phyloP scores from a whole-genome alignment of 305 asterid species.

The Fraxinus latifolia region DNA sequence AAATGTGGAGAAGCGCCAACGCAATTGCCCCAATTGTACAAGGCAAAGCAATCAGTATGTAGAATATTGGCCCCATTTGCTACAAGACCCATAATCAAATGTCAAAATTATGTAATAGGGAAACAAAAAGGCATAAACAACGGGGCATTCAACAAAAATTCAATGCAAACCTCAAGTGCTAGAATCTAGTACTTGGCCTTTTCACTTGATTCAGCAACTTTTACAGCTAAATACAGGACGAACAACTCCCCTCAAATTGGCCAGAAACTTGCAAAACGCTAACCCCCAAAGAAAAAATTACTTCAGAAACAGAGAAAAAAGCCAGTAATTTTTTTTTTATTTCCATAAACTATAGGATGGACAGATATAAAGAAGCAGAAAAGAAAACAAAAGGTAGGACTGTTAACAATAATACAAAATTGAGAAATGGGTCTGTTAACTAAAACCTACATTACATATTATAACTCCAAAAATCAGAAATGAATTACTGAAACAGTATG shows the following conservation, averaged over 20 bases:
- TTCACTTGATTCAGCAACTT: conserved; percentile 13
- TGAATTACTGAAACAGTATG: neutral
- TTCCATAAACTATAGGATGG: conserved; percentile 11
- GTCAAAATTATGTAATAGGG: neutral
- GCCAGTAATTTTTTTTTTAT: neutral
- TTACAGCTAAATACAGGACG: conserved; percentile 2
- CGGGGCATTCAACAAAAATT: neutral
- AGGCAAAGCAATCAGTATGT: conserved; percentile 78
- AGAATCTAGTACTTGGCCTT: neutral
- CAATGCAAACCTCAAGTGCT: conserved; percentile 1
- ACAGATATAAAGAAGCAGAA: conserved; percentile 18
- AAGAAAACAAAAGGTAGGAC: neutral
- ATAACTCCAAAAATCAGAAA: neutral
- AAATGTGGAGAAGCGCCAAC: conserved; percentile 73
- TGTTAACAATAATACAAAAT: neutral
- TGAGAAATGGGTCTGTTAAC: conserved; percentile 1
- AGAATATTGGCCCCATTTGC: conserved; percentile 76
- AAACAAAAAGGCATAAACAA: conserved; percentile 4
- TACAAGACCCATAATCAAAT: conserved; percentile 8
- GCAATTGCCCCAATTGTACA: conserved; percentile 81
- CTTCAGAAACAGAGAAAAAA: conserved; percentile 12
- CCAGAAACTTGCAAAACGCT: conserved; percentile 14
- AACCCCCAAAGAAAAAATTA: conserved; percentile 22
- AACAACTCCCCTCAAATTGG: conserved; percentile 17
- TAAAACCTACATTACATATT: neutral